Percentiles rank a stretch among this genome's conserved stretches.
Evolutionary conservation across 129 eudicot genomes (phyloP).

Genomic region (Lactuca saligna): DNA sequence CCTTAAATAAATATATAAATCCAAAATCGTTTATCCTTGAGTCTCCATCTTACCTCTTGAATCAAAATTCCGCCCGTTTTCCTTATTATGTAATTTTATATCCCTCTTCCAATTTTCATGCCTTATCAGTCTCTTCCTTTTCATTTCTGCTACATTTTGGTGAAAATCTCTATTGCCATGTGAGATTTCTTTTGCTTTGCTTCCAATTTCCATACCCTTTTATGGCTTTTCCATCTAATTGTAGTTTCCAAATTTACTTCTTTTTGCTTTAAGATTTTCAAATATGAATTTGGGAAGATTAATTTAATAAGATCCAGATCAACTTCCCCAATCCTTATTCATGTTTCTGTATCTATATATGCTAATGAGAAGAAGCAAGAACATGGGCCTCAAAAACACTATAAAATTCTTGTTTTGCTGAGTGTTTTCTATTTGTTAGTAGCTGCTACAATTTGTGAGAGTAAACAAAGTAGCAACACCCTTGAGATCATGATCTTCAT

Average conservation of each 20-base stretch:
- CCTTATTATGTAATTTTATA: not conserved
- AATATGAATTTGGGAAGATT: slow-evolving; percentile 21
- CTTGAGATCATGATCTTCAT: slow-evolving; percentile 52
- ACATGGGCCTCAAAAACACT: slow-evolving; percentile 18
- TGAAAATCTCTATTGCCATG: not conserved
- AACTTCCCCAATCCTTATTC: slow-evolving; percentile 21
- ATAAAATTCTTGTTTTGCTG: slow-evolving; percentile 8
- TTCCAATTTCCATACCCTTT: slow-evolving; percentile 10
- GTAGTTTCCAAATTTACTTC: slow-evolving; percentile 13
- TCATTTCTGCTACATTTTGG: slow-evolving; percentile 1
- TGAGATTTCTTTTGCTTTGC: slow-evolving; percentile 17
- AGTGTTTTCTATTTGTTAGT: slow-evolving; percentile 2
- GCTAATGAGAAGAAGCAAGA: slow-evolving; percentile 29
- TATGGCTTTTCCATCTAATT: slow-evolving; percentile 1
- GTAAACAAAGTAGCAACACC: slow-evolving; percentile 51
- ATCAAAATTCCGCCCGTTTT: slow-evolving; percentile 2
- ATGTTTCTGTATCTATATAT: slow-evolving; percentile 18
- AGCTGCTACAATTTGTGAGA: slow-evolving; percentile 50
- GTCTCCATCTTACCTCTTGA: slow-evolving; percentile 8
- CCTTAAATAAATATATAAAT: not conserved
- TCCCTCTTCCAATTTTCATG: not conserved
- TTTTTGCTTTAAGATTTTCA: slow-evolving; percentile 22
- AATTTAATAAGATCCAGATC: slow-evolving; percentile 14
- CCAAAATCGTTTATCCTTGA: not conserved
- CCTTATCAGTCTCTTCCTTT: slow-evolving; percentile 13